Percentiles rank a stretch among this genome's conserved stretches.
These are phyloP conservation scores for Amanita thiersii DNA, from an alignment of 768 basidiomycete species.

Conservation along the genomic window DNA sequence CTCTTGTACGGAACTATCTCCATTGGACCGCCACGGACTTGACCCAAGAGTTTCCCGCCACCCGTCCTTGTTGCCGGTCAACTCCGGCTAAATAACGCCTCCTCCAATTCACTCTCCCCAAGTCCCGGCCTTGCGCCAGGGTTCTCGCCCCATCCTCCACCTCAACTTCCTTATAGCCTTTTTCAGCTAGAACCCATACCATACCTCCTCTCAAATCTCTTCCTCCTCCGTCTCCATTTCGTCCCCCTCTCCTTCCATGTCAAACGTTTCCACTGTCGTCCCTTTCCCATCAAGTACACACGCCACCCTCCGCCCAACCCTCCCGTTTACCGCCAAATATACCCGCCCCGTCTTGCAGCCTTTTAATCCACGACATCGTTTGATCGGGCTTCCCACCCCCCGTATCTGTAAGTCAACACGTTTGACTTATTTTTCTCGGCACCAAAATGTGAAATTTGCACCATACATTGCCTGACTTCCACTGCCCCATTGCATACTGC, in stretches of 20 bases:
- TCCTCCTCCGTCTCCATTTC: constrained; percentile 34
- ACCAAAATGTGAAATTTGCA: constrained; percentile 15
- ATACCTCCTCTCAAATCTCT: constrained; percentile 18
- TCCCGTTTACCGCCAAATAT: constrained; percentile 66
- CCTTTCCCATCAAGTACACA: constrained; percentile 66
- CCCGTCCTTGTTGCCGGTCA: constrained; percentile 10
- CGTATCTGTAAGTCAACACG: constrained; percentile 34
- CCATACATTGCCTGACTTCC: constrained; percentile 61
- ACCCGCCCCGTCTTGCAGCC: constrained; percentile 45
- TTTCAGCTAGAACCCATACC: constrained; percentile 29
- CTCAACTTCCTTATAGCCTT: constrained; percentile 24
- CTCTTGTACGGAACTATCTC: constrained; percentile 28
- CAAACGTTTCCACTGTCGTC: constrained; percentile 59
- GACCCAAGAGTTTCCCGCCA: constrained; percentile 22
- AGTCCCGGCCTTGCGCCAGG: constrained; percentile 21
- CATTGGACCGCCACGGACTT: constrained; percentile 23
- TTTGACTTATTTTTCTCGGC: constrained; percentile 19
- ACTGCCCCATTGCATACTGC: constrained; percentile 41
- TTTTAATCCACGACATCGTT: constrained; percentile 45
- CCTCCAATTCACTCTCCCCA: constrained; percentile 17
- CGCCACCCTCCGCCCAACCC: constrained; percentile 63
- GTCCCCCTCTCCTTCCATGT: constrained; percentile 67
- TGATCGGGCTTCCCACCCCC: constrained; percentile 42
- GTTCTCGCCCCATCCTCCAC: constrained; percentile 39
- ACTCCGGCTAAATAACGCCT: constrained; percentile 13